A percentile compares a stretch with the other conserved stretches of the same genome.
phyloP scores from a whole-genome alignment of 2,329 filamentous ascomycete species.

The Fusarium transvaalense region DNA sequence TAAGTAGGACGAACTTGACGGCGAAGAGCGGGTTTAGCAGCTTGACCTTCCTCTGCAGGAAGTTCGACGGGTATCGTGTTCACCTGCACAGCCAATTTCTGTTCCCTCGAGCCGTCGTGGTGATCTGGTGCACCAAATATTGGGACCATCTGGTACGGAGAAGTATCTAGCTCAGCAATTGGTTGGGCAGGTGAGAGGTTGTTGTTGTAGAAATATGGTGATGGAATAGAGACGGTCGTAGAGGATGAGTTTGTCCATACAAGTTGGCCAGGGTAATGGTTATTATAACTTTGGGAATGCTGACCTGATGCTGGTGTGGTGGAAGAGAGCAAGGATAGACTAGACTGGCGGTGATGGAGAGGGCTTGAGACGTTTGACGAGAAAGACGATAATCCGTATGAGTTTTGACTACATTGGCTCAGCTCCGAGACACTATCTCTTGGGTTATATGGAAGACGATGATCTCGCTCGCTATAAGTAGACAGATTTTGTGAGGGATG shows the following conservation, averaged over 20 bases:
- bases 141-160: slow-evolving; percentile 20
- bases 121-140: background rate
- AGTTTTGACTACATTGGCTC: background rate
- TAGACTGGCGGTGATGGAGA: background rate
- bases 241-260: slow-evolving; percentile 29
- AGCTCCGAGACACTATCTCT: slow-evolving; percentile 6
- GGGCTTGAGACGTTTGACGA: background rate
- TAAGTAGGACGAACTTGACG: background rate
- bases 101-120: background rate
- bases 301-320: background rate
- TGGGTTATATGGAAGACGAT: background rate
- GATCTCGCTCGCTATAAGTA: background rate
- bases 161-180: slow-evolving; percentile 30
- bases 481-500: too few relatives aligned
- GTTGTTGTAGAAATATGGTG: background rate
- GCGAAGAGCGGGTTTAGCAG: background rate
- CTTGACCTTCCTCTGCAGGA: background rate
- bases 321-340: background rate
- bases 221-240: slow-evolving; percentile 10
- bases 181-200: background rate
- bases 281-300: slow-evolving; percentile 1
- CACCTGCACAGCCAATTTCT: slow-evolving; percentile 17
- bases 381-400: slow-evolving; percentile 3
- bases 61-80: slow-evolving; percentile 30
- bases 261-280: slow-evolving; percentile 11